Base-by-base conservation (phyloP, 2,329 filamentous ascomycete species). In the Leptodontidium sp. region DNA sequence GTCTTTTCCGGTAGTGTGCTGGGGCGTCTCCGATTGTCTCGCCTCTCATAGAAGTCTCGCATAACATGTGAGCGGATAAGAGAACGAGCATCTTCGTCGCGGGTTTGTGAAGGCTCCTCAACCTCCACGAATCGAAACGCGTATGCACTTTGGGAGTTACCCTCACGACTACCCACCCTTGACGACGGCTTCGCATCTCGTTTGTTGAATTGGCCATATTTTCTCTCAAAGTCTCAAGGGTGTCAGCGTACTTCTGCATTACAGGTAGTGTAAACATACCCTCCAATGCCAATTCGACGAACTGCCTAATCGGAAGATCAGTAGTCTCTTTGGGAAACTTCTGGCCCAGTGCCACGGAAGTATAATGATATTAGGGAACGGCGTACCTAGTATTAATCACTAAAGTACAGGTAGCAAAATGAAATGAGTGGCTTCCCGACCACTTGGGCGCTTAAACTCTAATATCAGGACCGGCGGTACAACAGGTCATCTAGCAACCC, bases 121-220 rank as follows among this genome's bases (percentile, higher is more conserved):
- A 68, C 68, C 50, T 65, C 67, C 29, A 71, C 70, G 65, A 71
- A 71, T 49, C 57, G 67, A 64, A 69, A 71, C 21, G 65, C 47
- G 52, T 69, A 67, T 45, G 53, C 64, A 53, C 52, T 38, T 6
- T 55, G 52, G 17, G 52, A 55, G 15, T 38, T n/a, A 17, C 26
- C 15, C 14, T 35, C 52, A 9, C 52, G 17, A 35, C 40, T 15
- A 24, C 40, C 24, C 52, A 29, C 62, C 62, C 40, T 52, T 32
- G 24, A 32, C 21, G 40, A 47, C 5, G 1, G 15, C 9, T 50
- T 21, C 40, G 26, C 52, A 26, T 14, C 53, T 65, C 26, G 12
- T 32, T 58, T 40, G 40, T 21, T 49, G 40, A 55, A 49, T 49
- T 57, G 26, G 63, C n/a, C 63, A 65, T 65, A 7, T 65, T 2